phyloP scores from a whole-genome alignment of 192 early-diverging fungal species.

The Geranomyces variabilis region DNA sequence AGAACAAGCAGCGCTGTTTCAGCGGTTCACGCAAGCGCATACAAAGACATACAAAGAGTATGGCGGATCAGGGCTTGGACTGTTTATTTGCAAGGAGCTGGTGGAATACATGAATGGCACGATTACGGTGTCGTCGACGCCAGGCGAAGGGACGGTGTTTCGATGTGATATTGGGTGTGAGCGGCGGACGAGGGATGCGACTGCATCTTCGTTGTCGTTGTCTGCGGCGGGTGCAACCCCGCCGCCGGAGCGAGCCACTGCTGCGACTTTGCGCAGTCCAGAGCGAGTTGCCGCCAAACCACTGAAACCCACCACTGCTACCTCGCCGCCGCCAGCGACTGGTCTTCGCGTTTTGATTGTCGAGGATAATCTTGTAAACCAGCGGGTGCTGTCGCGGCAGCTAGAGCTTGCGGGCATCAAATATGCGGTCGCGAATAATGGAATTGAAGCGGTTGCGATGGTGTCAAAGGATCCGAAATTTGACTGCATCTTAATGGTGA shows the following conservation, averaged over 20 bases:
- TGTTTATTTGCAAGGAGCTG: conserved; percentile 44
- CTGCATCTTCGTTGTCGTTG: neutral
- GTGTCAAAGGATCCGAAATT: neutral
- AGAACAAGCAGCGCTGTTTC: conserved; percentile 29
- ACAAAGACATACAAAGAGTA: conserved; percentile 37
- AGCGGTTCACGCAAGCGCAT: conserved; percentile 35
- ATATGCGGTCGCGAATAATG: conserved; percentile 11
- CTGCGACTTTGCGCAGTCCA: neutral
- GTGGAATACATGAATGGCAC: conserved; percentile 24
- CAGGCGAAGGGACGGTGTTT: conserved; percentile 9
- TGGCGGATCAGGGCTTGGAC: conserved; percentile 48
- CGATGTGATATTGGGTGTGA: neutral
- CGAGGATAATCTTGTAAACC: conserved; percentile 30
- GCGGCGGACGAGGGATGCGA: neutral
- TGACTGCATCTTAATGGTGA: neutral
- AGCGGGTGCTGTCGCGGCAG: conserved; percentile 28
- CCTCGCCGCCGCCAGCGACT: too few species aligned
- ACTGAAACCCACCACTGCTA: too few species aligned
- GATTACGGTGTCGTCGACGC: neutral
- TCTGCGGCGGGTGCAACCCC: neutral
- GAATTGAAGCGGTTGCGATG: conserved; percentile 10
- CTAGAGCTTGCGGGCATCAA: neutral
- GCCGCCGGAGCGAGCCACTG: neutral
- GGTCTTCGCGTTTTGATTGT: conserved; percentile 14
- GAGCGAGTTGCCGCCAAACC: neutral